These are phyloP conservation scores for Sungouiella blattae DNA, from an alignment of 805 yeast species.

Conservation along the genomic window DNA sequence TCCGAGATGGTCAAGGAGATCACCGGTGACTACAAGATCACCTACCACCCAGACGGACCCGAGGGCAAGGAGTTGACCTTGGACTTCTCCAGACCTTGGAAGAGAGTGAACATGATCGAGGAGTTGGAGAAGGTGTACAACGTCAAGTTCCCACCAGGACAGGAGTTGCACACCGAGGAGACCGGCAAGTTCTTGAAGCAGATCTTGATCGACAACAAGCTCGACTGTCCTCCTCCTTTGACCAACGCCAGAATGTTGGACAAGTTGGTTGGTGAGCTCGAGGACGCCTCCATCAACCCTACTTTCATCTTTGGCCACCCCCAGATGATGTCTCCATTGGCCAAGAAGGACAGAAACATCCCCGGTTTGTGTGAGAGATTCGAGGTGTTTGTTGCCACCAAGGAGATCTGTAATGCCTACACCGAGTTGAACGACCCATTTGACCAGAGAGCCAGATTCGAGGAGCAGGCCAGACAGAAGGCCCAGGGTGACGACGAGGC, in stretches of 20 bases:
- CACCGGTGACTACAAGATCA: constrained; percentile 82
- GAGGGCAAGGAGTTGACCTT: constrained; percentile 73
- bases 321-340: constrained; percentile 99
- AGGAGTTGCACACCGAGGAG: constrained; percentile 88
- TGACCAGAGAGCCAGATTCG: constrained; percentile 95
- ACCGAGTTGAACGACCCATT: constrained; percentile 99
- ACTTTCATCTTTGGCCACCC: constrained; percentile 98
- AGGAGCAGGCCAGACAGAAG: constrained; percentile 98
- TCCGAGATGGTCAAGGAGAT: constrained; percentile 97
- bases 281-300: constrained; percentile 92
- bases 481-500: constrained; percentile 99
- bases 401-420: constrained; percentile 97
- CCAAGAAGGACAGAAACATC: constrained; percentile 86
- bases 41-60: constrained; percentile 93
- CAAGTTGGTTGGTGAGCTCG: constrained; percentile 94
- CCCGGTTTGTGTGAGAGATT: constrained; percentile 98
- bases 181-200: constrained; percentile 87
- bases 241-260: constrained; percentile 99
- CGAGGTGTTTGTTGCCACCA: constrained; percentile 97
- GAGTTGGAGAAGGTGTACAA: constrained; percentile 83
- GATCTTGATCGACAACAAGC: constrained; percentile 70
- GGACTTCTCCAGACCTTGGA: constrained; percentile 97
- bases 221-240: constrained; percentile 89
- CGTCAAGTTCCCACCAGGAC: constrained; percentile 94
- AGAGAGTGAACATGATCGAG: constrained; percentile 96